Conservation (phyloP, 805 yeast genomes). For the Starmerella vaccinii region DNA sequence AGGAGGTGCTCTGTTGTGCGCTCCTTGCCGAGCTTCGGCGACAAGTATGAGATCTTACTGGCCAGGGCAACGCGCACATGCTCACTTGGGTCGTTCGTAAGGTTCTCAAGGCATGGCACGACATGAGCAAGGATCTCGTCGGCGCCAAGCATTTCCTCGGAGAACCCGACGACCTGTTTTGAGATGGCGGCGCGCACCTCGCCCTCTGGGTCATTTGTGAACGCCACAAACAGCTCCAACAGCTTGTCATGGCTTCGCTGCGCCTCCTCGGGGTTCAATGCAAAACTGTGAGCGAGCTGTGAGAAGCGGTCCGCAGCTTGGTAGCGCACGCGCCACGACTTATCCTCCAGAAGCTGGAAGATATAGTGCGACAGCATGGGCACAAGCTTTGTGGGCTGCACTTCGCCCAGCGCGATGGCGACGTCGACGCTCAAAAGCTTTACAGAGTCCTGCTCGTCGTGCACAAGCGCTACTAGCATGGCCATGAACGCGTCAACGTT, state of each 20-base stretch:
- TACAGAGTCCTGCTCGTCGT: constrained; percentile 90
- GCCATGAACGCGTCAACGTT: constrained; percentile 40
- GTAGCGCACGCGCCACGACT: constrained; percentile 96
- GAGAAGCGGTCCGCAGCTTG: constrained; percentile 95
- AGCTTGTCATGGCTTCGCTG: constrained; percentile 46
- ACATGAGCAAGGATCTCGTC: constrained; percentile 55
- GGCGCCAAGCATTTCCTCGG: constrained; percentile 29
- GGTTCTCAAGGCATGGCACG: constrained; percentile 70
- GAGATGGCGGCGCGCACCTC: constrained; percentile 94
- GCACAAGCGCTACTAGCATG: constrained; percentile 68
- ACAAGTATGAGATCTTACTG: constrained; percentile 71
- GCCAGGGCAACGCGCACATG: constrained; percentile 90
- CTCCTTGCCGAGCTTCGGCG: constrained; percentile 77
- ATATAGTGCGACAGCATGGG: constrained; percentile 37
- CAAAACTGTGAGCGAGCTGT: constrained; percentile 54
- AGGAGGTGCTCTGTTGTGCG: constrained; percentile 69
- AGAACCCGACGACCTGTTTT: constrained; percentile 64
- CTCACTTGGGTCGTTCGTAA: constrained; percentile 86
- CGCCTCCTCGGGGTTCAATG: constrained; percentile 29
- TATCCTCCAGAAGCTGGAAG: constrained; percentile 66
- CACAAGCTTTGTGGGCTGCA: constrained; percentile 23
- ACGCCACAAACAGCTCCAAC: constrained; percentile 58
- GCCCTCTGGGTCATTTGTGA: constrained; percentile 88
- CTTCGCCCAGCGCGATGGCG: constrained; percentile 60
- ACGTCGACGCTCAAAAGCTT: constrained; percentile 83